These are phyloP conservation scores for Fusarium oligoseptatum DNA, from an alignment of 2,329 filamentous ascomycete genomes.

Conservation along the genomic window DNA sequence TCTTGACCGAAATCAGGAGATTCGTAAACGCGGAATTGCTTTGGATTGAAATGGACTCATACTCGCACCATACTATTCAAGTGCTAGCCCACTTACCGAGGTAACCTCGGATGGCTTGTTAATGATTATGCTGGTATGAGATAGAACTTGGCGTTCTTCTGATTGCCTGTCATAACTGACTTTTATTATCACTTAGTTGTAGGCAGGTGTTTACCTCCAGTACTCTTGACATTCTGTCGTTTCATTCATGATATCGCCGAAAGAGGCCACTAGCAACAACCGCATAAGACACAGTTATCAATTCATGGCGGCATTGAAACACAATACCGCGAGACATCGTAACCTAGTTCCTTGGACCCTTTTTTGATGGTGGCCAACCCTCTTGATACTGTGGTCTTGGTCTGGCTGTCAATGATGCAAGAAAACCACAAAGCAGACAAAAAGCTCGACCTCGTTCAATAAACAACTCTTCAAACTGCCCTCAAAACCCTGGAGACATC, in stretches of 20 bases:
- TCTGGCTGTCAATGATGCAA: neutral
- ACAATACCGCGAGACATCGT: neutral
- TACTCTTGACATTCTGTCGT: neutral
- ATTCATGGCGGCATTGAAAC: neutral
- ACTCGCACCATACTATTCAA: neutral
- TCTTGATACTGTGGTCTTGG: neutral
- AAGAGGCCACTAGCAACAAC: neutral
- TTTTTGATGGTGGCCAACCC: neutral
- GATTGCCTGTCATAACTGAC: neutral
- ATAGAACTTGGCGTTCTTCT: neutral
- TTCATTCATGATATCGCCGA: neutral
- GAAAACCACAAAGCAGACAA: neutral
- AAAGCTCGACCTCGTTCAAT: neutral
- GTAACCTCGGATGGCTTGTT: neutral
- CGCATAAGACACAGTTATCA: too few relatives aligned
- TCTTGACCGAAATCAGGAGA: conserved; percentile 26
- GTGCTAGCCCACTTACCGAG: conserved; percentile 7
- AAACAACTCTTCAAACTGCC: neutral
- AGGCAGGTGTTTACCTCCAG: neutral
- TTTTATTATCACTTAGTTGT: neutral
- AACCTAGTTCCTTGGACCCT: neutral
- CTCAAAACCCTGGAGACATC: neutral
- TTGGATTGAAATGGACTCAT: neutral
- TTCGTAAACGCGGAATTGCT: conserved; percentile 2
- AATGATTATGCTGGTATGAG: neutral